A percentile compares a stretch with the other conserved stretches of the same genome.
These are phyloP conservation scores for Boletus tomentosulus DNA, from an alignment of 768 basidiomycete genomes.

Conservation along the genomic window DNA sequence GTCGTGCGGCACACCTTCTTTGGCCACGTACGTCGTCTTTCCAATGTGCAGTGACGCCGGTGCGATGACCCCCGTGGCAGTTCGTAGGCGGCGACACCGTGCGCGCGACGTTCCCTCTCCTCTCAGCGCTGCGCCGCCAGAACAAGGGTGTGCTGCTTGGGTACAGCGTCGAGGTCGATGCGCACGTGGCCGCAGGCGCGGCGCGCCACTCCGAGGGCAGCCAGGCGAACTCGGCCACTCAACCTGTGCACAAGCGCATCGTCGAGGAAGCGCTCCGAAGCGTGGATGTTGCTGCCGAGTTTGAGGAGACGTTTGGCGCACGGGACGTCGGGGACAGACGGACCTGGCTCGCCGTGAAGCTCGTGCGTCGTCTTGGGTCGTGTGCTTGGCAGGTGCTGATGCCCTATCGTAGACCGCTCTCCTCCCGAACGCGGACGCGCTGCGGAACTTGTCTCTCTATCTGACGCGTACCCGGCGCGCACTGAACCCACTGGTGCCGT, in stretches of 20 bases:
- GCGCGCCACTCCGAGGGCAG: not conserved
- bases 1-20: slow-evolving; percentile 83
- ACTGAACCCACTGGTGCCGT: slow-evolving; percentile 40
- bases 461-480: slow-evolving; percentile 43
- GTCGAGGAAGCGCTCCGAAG: slow-evolving; percentile 73
- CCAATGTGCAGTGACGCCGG: not conserved
- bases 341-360: slow-evolving; percentile 85
- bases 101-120: slow-evolving; percentile 58
- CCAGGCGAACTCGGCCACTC: slow-evolving; percentile 4
- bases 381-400: not conserved
- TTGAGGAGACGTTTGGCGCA: slow-evolving; percentile 51
- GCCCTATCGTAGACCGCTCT: slow-evolving; percentile 53
- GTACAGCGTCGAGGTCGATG: slow-evolving; percentile 85
- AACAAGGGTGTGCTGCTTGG: slow-evolving; percentile 76
- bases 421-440: slow-evolving; percentile 55
- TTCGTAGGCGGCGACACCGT: slow-evolving; percentile 90
- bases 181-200: slow-evolving; percentile 42
- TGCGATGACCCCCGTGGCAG: slow-evolving; percentile 34
- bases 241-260: slow-evolving; percentile 53
- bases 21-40: slow-evolving; percentile 51
- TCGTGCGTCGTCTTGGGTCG: slow-evolving; percentile 42
- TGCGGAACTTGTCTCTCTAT: slow-evolving; percentile 59
- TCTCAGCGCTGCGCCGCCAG: slow-evolving; percentile 55
- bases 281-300: slow-evolving; percentile 77
- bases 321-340: slow-evolving; percentile 38